Evolutionary conservation across 768 basidiomycete genomes (phyloP).

Genomic region (Trametes sanguinea): DNA sequence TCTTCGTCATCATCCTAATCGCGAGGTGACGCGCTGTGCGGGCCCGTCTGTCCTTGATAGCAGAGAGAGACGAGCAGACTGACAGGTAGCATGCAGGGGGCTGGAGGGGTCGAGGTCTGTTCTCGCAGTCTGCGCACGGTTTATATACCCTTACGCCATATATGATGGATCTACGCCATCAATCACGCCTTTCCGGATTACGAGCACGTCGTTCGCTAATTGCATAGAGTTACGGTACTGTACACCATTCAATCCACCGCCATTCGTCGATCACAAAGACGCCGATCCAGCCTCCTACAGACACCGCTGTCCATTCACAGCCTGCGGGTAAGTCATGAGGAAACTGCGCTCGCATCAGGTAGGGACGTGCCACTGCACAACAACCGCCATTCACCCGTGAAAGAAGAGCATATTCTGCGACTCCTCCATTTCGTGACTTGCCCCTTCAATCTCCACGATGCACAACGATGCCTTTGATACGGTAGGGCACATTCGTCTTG

Average conservation of each 20-base stretch:
- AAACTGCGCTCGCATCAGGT: too few species aligned
- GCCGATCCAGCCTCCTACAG: too few species aligned
- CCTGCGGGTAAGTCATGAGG: too few species aligned
- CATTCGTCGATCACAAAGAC: not conserved
- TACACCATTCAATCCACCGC: not conserved
- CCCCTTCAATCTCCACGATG: too few species aligned
- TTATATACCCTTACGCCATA: slow-evolving; percentile 18
- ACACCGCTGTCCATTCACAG: too few species aligned
- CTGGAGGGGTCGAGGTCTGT: not conserved
- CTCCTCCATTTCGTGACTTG: too few species aligned
- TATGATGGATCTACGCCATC: slow-evolving; percentile 12
- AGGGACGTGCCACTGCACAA: too few species aligned
- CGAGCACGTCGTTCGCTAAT: not conserved
- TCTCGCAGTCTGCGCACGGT: not conserved
- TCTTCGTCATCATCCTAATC: slow-evolving; percentile 41
- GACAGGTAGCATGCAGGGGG: not conserved
- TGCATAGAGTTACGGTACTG: not conserved
- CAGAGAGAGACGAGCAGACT: not conserved
- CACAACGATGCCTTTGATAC: too few species aligned
- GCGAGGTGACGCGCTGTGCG: not conserved
- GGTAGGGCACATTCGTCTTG: too few species aligned
- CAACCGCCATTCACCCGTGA: too few species aligned
- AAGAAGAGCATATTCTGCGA: too few species aligned
- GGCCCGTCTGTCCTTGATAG: not conserved
- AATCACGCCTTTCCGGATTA: slow-evolving; percentile 9